Evolutionary conservation across 768 basidiomycete genomes (phyloP), one percentile per base, ranked within the genome.

Genomic region (Suillus discolor): DNA sequence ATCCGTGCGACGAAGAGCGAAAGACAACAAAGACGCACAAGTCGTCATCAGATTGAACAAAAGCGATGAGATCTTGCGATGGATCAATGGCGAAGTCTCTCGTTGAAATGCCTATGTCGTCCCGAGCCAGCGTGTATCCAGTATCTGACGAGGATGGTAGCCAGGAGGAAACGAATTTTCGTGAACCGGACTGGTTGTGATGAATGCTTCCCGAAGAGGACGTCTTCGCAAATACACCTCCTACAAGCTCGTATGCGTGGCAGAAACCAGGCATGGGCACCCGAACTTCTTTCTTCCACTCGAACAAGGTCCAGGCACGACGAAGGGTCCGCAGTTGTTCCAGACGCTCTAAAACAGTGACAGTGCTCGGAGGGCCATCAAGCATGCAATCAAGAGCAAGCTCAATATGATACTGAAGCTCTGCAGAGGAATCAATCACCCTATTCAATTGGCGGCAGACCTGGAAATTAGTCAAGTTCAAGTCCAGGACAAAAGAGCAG

Each of bases 21-120:
- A 28, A 31, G 0, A 61, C 6, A 23, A 20, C 18, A 2, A 11
- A 23, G 49, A 69, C 71, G 44, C 18, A 76, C 73, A 69, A 36
- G 8, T 42, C 65, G 4, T 66, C 71, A 36, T 72, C 71, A 31
- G 71, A 71, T 61, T 71, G 72, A 18, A 86, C 73, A 18, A 85
- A 71, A 9, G 83, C 80, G 44, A 89, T 76, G 55, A 89, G 70
- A 67, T 89, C 87, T 71, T 89, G 89, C 6, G 85, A 81, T 1
- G 89, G 87, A 68, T 89, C 88, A n/a, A 89, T 83, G 0, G 85
- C 87, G 66, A 89, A 87, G 69, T 89, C 88, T 53, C 84, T 78
- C 45, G 81, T 78, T 11, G 73, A 65, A 9, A 86, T 54, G 1
- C 79, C 80, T 0, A 87, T 51, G 36, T 85, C 77, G 1, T 76